Evolutionary conservation across 352 stramenopile genomes (phyloP), one percentile per base, ranked within the genome.

Genomic region (Phytopythium sindhum): DNA sequence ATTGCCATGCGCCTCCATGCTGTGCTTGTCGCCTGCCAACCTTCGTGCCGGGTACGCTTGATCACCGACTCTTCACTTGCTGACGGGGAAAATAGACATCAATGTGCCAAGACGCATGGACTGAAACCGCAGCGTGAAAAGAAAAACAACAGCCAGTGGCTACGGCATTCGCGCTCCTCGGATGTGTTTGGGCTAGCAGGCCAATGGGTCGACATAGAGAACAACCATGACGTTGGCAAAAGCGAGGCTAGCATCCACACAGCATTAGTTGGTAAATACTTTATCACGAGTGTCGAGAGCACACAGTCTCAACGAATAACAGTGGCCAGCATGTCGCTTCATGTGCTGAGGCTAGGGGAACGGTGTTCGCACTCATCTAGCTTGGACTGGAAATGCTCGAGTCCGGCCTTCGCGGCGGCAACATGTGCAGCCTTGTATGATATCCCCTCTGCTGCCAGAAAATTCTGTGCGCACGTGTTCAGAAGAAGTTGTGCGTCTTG

Each of bases 391-490:
- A 81, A 89, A 53, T 86, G 74, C 53, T 70, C 69, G n/a, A 78
- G 86, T 4, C 77, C 81, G 26, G 73, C 68, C n/a, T 85, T 71
- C 2, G 86, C 84, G 11, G 81, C 85, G 41, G 73, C 78, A 1
- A 73, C 57, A 48, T 81, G 78, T 11, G 84, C 81, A 26, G 73
- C 70, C 59, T 90, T 88, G 71, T 89, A 89, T 21, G 83, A 89
- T 14, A 70, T 50, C 10, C 71, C 75, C 14, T 65, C 69, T 37
- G 67, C 77, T 44, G 81, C 86, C 39, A 83, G 55, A 39, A 90
- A 74, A 35, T 67, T 47, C 73, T 89, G 26, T 15, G 19, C 42
- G 21, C 9, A 10, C 33, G 14, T 10, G 7, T 15, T 39, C 33
- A 39, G 33, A 39, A 10, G 6, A 6, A 14, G 10, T 12, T 39